These are phyloP conservation scores for Coemansia sp. DNA, from an alignment of 192 early-diverging fungal species.

Conservation along the genomic window DNA sequence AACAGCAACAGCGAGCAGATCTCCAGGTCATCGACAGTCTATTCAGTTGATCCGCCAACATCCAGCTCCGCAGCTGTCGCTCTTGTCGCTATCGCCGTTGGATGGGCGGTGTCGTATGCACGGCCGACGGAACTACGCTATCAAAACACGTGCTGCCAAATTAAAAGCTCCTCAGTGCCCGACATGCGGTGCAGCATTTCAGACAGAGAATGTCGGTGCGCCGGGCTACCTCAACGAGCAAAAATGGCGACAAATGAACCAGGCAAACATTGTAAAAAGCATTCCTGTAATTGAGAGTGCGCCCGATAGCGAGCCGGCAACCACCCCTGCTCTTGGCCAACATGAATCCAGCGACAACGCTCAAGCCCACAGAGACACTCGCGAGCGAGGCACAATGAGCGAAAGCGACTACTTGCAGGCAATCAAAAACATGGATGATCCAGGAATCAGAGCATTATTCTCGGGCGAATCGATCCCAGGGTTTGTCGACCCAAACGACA, in stretches of 20 bases:
- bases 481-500: constrained; percentile 18
- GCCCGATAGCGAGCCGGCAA: neutral
- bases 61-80: no score
- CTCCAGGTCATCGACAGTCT: no score
- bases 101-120: no score
- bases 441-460: constrained; percentile 23
- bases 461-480: constrained; percentile 22
- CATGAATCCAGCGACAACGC: neutral
- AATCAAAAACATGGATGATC: constrained; percentile 44
- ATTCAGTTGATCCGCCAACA: no score
- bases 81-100: no score
- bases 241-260: constrained; percentile 40
- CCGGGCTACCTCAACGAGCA: constrained; percentile 55
- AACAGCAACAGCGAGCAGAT: no score
- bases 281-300: constrained; percentile 2
- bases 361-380: no score
- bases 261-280: constrained; percentile 38
- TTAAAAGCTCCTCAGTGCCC: constrained; percentile 53
- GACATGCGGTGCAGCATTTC: constrained; percentile 67
- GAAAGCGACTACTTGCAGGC: constrained; percentile 37
- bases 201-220: constrained; percentile 32
- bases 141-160: constrained; percentile 20
- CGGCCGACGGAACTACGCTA: constrained; percentile 14
- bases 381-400: constrained; percentile 21
- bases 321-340: constrained; percentile 7